Base-by-base conservation (phyloP, 2,329 filamentous ascomycete species). In the Penicillium brevicompactum region DNA sequence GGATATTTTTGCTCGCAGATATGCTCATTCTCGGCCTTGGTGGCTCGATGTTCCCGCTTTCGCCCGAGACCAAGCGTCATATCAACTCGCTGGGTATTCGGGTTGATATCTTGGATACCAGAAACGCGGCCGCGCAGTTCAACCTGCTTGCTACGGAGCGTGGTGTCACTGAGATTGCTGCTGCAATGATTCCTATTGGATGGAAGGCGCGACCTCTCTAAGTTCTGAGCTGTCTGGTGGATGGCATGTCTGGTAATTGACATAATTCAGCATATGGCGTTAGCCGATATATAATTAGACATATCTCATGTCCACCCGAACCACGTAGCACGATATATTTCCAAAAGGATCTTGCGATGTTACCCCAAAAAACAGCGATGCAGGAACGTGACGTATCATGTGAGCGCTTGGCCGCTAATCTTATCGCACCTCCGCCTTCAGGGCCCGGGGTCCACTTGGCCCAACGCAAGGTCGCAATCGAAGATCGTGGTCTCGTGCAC, bases 141-240 rank as follows among this genome's bases (percentile, higher is more conserved):
- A 99, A 99, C 70, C 72, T 99, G 67, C 78, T 99, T 51, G 93
- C 92, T n/a, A 97, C 92, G 16, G 94, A 99, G 78, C 81, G 94
- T 49, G 93, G 94, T 1, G 86, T 94, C 5, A 82, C 86, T 18
- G 88, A 93, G 67, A 87, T 97, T 58, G 93, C 92, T 27, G 93
- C 91, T 2, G 93, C 92, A 9, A 72, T 99, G 74, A 84, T 97
- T 73, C 92, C 92, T 0, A 82, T 94, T 50, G 92, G 91, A 2
- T 95, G 91, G 90, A 84, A 81, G 65, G 88, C 70, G 41, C 50
- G 59, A 27, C 48, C 52, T 53, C 51, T 53, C 14, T 55, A 46
- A n/a, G 32, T n/a, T 34, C 16, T 11, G 9, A 21, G 37, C 21
- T 37, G 5, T 27, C n/a, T 37, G 21, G 14, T 16, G n/a, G 9